Percentiles rank a stretch among this genome's conserved stretches.
Conservation (phyloP, 2,329 filamentous ascomycete species). For the Fusarium pseudograminearum region DNA sequence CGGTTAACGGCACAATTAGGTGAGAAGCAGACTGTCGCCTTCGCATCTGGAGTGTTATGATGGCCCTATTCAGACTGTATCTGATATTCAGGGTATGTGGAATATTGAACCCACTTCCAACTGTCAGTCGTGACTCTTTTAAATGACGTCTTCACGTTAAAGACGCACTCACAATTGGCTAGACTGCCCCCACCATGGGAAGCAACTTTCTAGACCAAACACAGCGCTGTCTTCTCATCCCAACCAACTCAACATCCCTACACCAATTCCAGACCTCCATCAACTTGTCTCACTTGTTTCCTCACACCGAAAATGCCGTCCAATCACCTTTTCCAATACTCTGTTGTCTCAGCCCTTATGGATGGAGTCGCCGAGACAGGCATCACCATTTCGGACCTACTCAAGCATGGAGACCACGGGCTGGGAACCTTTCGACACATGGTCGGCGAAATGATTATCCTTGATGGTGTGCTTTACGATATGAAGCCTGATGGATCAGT, state of each 20-base stretch:
- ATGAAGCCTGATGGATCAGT: constrained; percentile 37
- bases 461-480: constrained; percentile 28
- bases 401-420: constrained; percentile 30
- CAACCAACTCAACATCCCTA: not conserved
- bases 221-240: not conserved
- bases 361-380: constrained; percentile 39
- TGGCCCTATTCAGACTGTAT: not conserved
- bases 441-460: constrained; percentile 41
- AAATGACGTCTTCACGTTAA: constrained; percentile 11
- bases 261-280: not conserved
- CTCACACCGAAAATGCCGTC: constrained; percentile 12
- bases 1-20: not conserved
- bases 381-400: constrained; percentile 23
- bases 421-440: constrained; percentile 42
- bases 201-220: not conserved
- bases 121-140: not conserved
- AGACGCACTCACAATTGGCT: not conserved
- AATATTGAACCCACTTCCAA: not conserved
- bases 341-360: constrained; percentile 39
- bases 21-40: rapidly evolving
- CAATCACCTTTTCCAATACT: constrained; percentile 38
- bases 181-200: rapidly evolving
- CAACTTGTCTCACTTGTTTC: not conserved
- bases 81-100: not conserved
- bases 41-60: not conserved